Evolutionary conservation across 2,329 filamentous ascomycete genomes (phyloP), one percentile per base, ranked within the genome.

Genomic region (Didymella keratinophila): DNA sequence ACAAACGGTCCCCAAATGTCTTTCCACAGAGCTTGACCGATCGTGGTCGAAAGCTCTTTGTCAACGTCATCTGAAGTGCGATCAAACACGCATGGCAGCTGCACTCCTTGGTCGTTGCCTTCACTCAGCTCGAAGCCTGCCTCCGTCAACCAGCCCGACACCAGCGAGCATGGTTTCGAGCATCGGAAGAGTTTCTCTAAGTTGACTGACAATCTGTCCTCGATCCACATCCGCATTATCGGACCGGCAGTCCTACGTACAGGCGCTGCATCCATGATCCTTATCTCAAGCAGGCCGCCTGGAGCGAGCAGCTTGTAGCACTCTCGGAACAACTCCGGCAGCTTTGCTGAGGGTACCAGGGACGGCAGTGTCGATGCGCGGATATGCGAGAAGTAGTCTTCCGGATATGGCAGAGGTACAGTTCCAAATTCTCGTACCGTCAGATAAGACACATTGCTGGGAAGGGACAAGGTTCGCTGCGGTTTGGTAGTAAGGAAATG

Each of bases 191-290:
- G 78, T 21, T 80, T 79, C 67, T 87, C 84, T 0, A 91, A 74
- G 56, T 87, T 87, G 7, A 84, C 71, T 2, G 88, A 71, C 0
- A 91, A 78, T 50, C 89, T 79, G 3, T 84, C 80, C 42, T 89
- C 85, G 2, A 91, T 77, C 88, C 88, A 91, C 1, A 78, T 72
- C 34, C 83, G 79, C 68, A 91, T 76, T 1, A 78, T 76, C 0
- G 85, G 86, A 0, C 88, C 89, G 23, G 86, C 78, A 0, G 83
- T 86, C 1, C 79, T 75, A 3, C 82, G 76, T 0, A 83, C 78
- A 0, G 89, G 89, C 8, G 84, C 77, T 0, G 88, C 86, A 56
- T 91, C 86, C 62, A 90, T 84, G 18, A 90, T 75, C 0, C 83
- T 83, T 16, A 91, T 74, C 58, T 88, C 82, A 12, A 90, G 72